These are phyloP conservation scores for Diaporthe vaccinii DNA, from an alignment of 2,329 filamentous ascomycete species.

Conservation along the genomic window DNA sequence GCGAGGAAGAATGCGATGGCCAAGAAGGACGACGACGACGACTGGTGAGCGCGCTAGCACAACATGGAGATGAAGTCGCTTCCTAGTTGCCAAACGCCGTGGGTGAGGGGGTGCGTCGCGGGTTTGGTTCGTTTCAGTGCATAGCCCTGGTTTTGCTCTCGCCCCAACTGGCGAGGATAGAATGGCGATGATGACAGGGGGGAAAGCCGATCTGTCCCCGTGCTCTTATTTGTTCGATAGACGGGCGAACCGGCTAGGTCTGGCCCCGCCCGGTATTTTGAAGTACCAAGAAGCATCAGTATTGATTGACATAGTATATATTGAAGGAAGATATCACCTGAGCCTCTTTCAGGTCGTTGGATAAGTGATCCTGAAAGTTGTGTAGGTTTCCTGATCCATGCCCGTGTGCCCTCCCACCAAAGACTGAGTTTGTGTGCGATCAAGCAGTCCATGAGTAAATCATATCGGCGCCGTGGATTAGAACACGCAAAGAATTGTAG, in stretches of 20 bases:
- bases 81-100: too few species aligned
- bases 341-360: neutral
- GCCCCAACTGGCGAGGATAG: constrained; percentile 21
- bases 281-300: constrained; percentile 25
- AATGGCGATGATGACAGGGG: constrained; percentile 11
- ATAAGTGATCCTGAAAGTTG: neutral
- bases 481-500: too few species aligned
- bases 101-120: neutral
- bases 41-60: constrained; percentile 65
- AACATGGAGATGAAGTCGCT: neutral
- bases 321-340: constrained; percentile 16
- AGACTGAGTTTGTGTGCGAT: neutral
- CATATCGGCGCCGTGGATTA: neutral
- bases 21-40: constrained; percentile 77
- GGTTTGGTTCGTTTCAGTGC: constrained; percentile 26
- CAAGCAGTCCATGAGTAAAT: neutral
- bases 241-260: constrained; percentile 6
- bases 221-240: constrained; percentile 29
- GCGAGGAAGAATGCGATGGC: constrained; percentile 84
- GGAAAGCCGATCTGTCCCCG: neutral
- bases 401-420: neutral
- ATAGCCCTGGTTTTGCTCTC: constrained; percentile 37
- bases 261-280: constrained; percentile 15
- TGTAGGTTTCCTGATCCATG: too few species aligned
- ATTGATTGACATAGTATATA: constrained; percentile 30